These are phyloP conservation scores for Hydrangea macrophylla DNA, from an alignment of 148 eudicot species.

Conservation along the genomic window DNA sequence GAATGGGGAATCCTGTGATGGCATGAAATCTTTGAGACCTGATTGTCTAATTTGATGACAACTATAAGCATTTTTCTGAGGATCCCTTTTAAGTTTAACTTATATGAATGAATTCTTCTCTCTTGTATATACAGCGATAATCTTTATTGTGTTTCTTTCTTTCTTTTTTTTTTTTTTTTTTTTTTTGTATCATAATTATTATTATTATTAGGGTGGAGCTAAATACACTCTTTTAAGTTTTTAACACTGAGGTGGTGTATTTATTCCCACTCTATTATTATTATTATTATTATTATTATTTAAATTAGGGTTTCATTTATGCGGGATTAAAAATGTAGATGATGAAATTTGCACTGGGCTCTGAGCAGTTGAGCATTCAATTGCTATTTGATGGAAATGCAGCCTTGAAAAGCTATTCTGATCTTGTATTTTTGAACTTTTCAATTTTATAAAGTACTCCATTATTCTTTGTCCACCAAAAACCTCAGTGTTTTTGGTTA, in stretches of 20 bases:
- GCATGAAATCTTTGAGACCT: constrained; percentile 58
- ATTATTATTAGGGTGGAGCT: too few species aligned
- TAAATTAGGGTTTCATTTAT: too few species aligned
- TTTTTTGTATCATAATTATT: too few species aligned
- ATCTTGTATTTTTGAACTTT: constrained; percentile 12
- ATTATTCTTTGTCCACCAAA: neutral
- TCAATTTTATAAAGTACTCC: neutral
- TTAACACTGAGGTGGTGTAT: too few species aligned
- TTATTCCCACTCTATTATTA: neutral
- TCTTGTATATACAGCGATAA: too few species aligned
- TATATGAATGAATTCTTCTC: too few species aligned
- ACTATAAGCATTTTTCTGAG: constrained; percentile 43
- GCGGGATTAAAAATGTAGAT: constrained; percentile 10
- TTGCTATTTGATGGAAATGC: constrained; percentile 45
- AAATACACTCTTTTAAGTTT: too few species aligned
- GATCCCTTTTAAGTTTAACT: too few species aligned
- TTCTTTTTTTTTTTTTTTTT: neutral
- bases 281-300: too few species aligned
- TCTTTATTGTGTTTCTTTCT: neutral
- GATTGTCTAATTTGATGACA: constrained; percentile 49
- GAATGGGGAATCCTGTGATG: constrained; percentile 32
- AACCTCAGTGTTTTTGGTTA: neutral
- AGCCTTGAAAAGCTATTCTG: constrained; percentile 58
- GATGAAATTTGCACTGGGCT: constrained; percentile 60
- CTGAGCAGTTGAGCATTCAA: constrained; percentile 27